Evolutionary conservation across 2,329 filamentous ascomycete species (phyloP).

Genomic region (Xylaria sp.): DNA sequence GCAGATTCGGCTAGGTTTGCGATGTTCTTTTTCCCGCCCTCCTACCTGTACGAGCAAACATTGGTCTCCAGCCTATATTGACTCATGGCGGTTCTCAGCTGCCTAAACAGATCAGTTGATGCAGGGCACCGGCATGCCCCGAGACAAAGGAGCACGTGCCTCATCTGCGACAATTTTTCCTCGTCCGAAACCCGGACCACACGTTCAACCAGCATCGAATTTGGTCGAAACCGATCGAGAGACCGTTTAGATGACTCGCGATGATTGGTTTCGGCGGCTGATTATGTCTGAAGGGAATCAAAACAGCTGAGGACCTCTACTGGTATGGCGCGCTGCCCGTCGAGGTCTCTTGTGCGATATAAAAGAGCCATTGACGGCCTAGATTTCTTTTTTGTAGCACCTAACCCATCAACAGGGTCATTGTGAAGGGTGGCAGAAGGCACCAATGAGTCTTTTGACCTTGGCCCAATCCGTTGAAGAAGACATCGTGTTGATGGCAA

Average conservation of each 20-base stretch:
- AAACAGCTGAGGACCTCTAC: background rate
- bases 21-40: too few relatives aligned
- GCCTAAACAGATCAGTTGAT: background rate
- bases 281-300: background rate
- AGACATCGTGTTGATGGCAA: background rate
- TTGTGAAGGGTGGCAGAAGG: background rate
- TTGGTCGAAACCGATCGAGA: background rate
- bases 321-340: too few relatives aligned
- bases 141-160: background rate
- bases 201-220: background rate
- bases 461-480: constrained; percentile 4
- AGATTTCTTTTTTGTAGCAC: background rate
- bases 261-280: background rate
- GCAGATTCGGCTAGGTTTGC: too few relatives aligned
- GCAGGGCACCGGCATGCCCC: background rate
- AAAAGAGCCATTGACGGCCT: background rate
- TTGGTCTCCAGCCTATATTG: background rate
- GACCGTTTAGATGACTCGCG: background rate
- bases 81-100: background rate
- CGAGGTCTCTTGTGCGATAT: too few relatives aligned
- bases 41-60: background rate
- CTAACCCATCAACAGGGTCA: background rate
- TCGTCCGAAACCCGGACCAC: background rate
- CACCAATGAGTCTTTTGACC: constrained; percentile 28
- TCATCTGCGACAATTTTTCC: background rate